Conservation (phyloP, 768 basidiomycete species). For the Macrocybe gigantea region DNA sequence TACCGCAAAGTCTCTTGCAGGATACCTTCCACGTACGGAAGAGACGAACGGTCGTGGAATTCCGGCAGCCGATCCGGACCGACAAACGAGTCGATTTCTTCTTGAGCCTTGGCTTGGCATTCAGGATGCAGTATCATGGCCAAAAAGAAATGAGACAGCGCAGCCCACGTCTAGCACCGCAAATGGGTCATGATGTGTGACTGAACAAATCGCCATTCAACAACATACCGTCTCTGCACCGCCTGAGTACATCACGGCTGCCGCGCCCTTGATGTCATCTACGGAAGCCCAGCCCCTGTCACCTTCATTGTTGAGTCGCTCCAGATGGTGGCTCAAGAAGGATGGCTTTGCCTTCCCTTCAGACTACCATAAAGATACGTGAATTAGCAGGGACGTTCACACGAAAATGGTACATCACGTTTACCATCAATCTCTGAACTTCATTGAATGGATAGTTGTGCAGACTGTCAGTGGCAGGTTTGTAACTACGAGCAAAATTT, state of each 20-base stretch:
- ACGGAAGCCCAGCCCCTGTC: background rate
- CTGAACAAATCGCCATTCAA: background rate
- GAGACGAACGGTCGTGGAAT: constrained; percentile 18
- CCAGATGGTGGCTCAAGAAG: constrained; percentile 8
- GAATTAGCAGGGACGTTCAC: background rate
- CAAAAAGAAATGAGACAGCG: constrained; percentile 27
- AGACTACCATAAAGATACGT: background rate
- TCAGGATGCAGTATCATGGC: constrained; percentile 34
- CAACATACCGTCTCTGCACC: constrained; percentile 29
- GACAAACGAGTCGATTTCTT: constrained; percentile 36
- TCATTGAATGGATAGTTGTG: constrained; percentile 25
- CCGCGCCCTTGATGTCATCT: constrained; percentile 13
- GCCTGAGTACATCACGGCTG: constrained; percentile 15
- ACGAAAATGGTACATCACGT: constrained; percentile 1
- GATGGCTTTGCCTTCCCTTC: constrained; percentile 13
- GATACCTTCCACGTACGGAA: constrained; percentile 10
- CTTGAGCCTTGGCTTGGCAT: constrained; percentile 28
- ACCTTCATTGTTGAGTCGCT: constrained; percentile 4
- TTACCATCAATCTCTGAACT: constrained; percentile 21
- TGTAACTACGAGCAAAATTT: constrained; percentile 24
- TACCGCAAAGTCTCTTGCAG: constrained; percentile 12
- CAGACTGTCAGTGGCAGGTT: constrained; percentile 20
- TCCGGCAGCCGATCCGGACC: constrained; percentile 29
- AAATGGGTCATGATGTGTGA: background rate
- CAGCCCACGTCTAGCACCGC: constrained; percentile 20